A percentile compares a stretch with the other conserved stretches of the same genome.
Conservation (phyloP, 2,329 filamentous ascomycete genomes). For the Nigrospora osmanthi region DNA sequence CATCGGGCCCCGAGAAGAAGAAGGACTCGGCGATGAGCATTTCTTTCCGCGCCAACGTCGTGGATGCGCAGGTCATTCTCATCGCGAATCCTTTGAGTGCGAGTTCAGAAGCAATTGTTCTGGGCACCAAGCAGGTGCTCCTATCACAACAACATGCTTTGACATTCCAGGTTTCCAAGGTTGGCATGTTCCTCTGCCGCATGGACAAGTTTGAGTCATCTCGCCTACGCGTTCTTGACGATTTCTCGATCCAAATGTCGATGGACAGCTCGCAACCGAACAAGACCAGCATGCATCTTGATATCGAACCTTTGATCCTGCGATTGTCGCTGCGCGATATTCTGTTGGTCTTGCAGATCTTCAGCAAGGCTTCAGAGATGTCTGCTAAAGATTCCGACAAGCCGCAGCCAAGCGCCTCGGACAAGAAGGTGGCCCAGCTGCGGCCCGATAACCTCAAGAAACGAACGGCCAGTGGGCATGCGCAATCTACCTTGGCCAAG, state of each 20-base stretch:
- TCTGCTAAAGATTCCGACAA: constrained; percentile 54
- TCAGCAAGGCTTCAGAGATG: constrained; percentile 83
- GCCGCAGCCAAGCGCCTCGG: constrained; percentile 31
- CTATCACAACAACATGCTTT: constrained; percentile 90
- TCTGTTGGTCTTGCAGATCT: constrained; percentile 83
- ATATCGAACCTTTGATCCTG: constrained; percentile 85
- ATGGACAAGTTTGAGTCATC: constrained; percentile 97
- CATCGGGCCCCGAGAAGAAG: constrained; percentile 11
- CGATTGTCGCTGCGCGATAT: constrained; percentile 91
- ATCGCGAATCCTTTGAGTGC: constrained; percentile 89
- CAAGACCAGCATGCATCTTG: constrained; percentile 72
- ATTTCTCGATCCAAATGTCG: constrained; percentile 87
- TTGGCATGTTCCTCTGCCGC: constrained; percentile 96
- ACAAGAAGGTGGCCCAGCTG: constrained; percentile 49
- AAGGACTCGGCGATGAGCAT: constrained; percentile 55
- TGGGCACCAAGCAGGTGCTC: constrained; percentile 88
- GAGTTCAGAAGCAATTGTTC: constrained; percentile 90
- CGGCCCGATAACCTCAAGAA: constrained; percentile 41
- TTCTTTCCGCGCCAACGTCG: constrained; percentile 86
- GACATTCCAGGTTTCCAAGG: constrained; percentile 85
- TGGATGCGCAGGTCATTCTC: constrained; percentile 92
- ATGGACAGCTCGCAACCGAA: constrained; percentile 63
- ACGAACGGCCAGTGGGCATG: constrained; percentile 48
- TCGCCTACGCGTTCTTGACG: constrained; percentile 85
- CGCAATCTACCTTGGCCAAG: constrained; percentile 40